phyloP scores from a whole-genome alignment of 2,329 filamentous ascomycete species.

The Pseudopithomyces maydicus region DNA sequence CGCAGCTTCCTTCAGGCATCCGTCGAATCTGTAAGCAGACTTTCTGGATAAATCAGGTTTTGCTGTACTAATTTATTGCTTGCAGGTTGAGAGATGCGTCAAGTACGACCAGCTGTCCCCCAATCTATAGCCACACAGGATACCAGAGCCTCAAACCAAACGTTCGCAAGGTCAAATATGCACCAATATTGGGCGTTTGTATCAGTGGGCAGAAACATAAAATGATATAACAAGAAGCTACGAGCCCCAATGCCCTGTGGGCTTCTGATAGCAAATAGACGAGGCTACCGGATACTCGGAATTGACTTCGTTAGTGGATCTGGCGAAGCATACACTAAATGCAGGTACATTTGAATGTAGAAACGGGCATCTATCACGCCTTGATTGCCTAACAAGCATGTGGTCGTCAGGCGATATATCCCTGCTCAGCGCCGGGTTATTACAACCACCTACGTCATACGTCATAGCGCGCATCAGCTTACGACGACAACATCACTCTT shows the following conservation, averaged over 20 bases:
- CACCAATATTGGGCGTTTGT: neutral
- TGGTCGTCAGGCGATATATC: too few species aligned
- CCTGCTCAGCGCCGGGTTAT: too few species aligned
- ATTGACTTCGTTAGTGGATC: too few species aligned
- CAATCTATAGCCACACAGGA: constrained; percentile 65
- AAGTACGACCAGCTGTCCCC: constrained; percentile 88
- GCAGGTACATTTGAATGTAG: too few species aligned
- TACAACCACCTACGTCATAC: constrained; percentile 2
- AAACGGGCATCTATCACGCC: too few species aligned
- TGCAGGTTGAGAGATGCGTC: constrained; percentile 81
- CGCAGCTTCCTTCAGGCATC: constrained; percentile 88
- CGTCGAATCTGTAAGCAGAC: constrained; percentile 76
- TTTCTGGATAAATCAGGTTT: neutral
- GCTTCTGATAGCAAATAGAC: neutral
- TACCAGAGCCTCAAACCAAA: neutral
- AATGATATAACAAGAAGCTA: too few species aligned
- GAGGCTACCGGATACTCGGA: too few species aligned
- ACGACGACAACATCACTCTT: constrained; percentile 2
- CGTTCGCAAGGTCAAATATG: neutral
- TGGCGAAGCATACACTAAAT: too few species aligned
- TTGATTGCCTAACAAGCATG: too few species aligned
- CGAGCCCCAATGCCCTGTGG: neutral
- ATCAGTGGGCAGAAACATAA: too few species aligned
- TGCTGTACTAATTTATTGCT: constrained; percentile 7
- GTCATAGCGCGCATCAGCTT: neutral